phyloP scores from a whole-genome alignment of 345 rosid species.

The Ailanthus altissimus region DNA sequence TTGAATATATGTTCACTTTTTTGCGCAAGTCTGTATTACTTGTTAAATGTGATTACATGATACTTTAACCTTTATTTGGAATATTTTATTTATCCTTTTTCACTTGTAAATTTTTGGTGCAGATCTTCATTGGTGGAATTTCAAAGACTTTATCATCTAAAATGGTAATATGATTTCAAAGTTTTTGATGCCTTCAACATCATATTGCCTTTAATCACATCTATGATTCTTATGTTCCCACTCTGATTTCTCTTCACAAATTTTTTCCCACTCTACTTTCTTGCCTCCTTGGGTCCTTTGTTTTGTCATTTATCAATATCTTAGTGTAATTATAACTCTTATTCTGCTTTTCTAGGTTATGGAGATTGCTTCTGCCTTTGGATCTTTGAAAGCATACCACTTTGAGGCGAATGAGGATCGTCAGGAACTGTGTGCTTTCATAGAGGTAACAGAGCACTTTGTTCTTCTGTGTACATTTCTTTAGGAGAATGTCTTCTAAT shows the following conservation, averaged over 20 bases:
- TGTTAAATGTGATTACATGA: neutral
- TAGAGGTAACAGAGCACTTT: slow-evolving; percentile 65
- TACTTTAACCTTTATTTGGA: slow-evolving; percentile 12
- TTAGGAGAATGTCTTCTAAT: neutral
- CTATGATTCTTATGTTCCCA: slow-evolving; percentile 9
- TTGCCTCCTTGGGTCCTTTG: neutral
- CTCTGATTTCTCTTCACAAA: neutral
- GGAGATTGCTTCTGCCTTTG: slow-evolving; percentile 88
- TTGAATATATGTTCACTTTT: neutral
- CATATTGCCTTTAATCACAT: slow-evolving; percentile 10
- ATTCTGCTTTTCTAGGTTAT: slow-evolving; percentile 51
- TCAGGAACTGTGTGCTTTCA: slow-evolving; percentile 50
- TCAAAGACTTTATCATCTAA: slow-evolving; percentile 67
- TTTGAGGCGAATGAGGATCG: slow-evolving; percentile 45
- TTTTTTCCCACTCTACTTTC: neutral
- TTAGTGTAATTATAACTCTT: slow-evolving; percentile 17
- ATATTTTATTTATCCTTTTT: slow-evolving; percentile 4
- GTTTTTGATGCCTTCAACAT: neutral
- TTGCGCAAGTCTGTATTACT: neutral
- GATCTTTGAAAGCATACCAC: slow-evolving; percentile 79
- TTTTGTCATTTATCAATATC: neutral
- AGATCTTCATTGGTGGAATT: slow-evolving; percentile 92
- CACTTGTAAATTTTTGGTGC: slow-evolving; percentile 36
- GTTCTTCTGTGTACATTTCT: slow-evolving; percentile 21
- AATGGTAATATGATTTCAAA: slow-evolving; percentile 61